These are phyloP conservation scores for Alternaria triticina DNA, from an alignment of 2,329 filamentous ascomycete species.

Conservation along the genomic window DNA sequence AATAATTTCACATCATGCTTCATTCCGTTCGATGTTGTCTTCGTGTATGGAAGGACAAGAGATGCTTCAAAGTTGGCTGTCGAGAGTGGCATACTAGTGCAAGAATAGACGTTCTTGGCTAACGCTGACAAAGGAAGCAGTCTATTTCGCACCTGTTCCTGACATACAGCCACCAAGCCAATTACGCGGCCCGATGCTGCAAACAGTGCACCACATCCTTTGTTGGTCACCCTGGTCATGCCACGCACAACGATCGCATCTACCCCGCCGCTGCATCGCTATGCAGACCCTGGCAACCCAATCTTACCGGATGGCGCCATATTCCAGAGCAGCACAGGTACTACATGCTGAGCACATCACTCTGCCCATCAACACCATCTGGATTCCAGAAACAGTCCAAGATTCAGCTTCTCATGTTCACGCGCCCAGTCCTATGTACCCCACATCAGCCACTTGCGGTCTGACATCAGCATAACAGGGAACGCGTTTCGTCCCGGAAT, in stretches of 20 bases:
- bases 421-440: not conserved
- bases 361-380: too few relatives aligned
- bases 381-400: not conserved
- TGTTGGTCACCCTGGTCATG: not conserved
- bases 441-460: not conserved
- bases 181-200: not conserved
- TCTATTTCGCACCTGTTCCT: not conserved
- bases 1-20: not conserved
- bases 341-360: not conserved
- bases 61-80: not conserved
- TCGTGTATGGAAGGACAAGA: not conserved
- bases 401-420: not conserved
- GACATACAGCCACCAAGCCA: not conserved
- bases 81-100: not conserved
- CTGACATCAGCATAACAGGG: not conserved
- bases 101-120: too few relatives aligned
- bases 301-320: not conserved
- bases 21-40: accelerated
- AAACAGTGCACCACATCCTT: not conserved
- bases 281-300: not conserved
- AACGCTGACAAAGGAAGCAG: not conserved
- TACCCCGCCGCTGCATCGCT: not conserved
- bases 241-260: not conserved
- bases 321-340: too few relatives aligned
- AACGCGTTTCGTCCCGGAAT: not conserved